phyloP scores from a whole-genome alignment of 2,329 filamentous ascomycete species.

The Aspergillus sp. region DNA sequence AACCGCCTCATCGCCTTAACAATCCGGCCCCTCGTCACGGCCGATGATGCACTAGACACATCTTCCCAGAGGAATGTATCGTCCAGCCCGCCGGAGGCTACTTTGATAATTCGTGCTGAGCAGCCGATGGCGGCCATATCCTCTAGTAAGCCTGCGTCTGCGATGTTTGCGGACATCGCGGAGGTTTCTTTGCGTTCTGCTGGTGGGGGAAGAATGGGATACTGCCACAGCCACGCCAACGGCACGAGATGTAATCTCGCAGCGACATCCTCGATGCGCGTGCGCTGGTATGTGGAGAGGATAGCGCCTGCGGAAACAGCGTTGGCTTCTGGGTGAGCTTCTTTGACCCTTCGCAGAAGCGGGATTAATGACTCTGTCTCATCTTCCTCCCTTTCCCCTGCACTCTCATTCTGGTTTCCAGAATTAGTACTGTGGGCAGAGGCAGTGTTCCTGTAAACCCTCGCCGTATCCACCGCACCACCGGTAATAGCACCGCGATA shows the following conservation, averaged over 20 bases:
- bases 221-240: conserved; percentile 89
- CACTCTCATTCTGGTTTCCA: conserved; percentile 5
- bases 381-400: conserved; percentile 56
- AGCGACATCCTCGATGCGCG: conserved; percentile 87
- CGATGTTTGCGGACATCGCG: conserved; percentile 9
- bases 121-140: conserved; percentile 76
- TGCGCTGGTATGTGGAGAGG: conserved; percentile 90
- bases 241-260: conserved; percentile 74
- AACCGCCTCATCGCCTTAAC: conserved; percentile 52
- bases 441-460: conserved; percentile 55
- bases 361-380: conserved; percentile 84
- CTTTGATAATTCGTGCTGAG: conserved; percentile 89
- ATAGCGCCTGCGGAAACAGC: conserved; percentile 89
- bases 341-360: conserved; percentile 61
- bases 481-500: conserved; percentile 75
- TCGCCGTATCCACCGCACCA: conserved; percentile 59
- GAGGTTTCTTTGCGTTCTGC: conserved; percentile 12
- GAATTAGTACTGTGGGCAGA: background rate
- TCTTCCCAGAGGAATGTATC: conserved; percentile 73
- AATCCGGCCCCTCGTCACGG: conserved; percentile 39
- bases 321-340: conserved; percentile 69
- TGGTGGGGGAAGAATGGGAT: conserved; percentile 60
- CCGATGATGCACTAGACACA: conserved; percentile 49
- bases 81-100: conserved; percentile 82
- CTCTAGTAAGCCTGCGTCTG: conserved; percentile 52